These are phyloP conservation scores for Aspergillus nidulans DNA, from an alignment of 495 filamentous ascomycete genomes.

Conservation along the genomic window DNA sequence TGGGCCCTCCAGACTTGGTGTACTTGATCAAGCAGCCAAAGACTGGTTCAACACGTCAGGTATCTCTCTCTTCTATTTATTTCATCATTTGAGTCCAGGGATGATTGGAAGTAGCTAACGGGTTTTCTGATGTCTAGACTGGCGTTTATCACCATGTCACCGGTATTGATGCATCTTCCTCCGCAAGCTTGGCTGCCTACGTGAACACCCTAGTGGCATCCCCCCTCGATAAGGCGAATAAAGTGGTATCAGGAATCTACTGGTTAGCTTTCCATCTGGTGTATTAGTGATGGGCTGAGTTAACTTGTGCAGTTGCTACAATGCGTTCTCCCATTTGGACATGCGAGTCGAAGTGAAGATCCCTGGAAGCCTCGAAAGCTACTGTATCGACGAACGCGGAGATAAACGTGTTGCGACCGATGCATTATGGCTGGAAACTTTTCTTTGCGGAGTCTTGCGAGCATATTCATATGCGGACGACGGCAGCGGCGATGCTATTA, in stretches of 20 bases:
- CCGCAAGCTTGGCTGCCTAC: slow-evolving; percentile 92
- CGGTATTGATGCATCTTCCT: slow-evolving; percentile 94
- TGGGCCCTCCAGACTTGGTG: slow-evolving; percentile 92
- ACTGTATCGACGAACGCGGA: slow-evolving; percentile 93
- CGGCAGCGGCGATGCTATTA: slow-evolving; percentile 83
- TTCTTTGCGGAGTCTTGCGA: slow-evolving; percentile 86
- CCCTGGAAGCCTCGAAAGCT: slow-evolving; percentile 89
- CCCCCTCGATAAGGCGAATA: slow-evolving; percentile 77
- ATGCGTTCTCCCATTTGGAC: slow-evolving; percentile 96
- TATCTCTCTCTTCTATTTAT: slow-evolving; percentile 17
- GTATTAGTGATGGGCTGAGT: slow-evolving; percentile 12
- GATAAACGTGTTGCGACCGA: slow-evolving; percentile 90
- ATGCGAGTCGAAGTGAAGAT: slow-evolving; percentile 98
- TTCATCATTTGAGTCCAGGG: neutral
- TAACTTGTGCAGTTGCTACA: slow-evolving; percentile 74
- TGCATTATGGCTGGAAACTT: slow-evolving; percentile 93
- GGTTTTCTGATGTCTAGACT: slow-evolving; percentile 44
- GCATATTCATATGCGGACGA: slow-evolving; percentile 97
- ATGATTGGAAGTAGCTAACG: neutral
- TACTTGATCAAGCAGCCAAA: slow-evolving; percentile 86
- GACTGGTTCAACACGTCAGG: slow-evolving; percentile 48
- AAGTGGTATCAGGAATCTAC: slow-evolving; percentile 89
- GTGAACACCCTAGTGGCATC: slow-evolving; percentile 95
- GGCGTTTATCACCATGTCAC: slow-evolving; percentile 98
- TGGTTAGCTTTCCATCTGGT: slow-evolving; percentile 54